phyloP scores from a whole-genome alignment of 208 protist genomes.

The Leishmania tropica region DNA sequence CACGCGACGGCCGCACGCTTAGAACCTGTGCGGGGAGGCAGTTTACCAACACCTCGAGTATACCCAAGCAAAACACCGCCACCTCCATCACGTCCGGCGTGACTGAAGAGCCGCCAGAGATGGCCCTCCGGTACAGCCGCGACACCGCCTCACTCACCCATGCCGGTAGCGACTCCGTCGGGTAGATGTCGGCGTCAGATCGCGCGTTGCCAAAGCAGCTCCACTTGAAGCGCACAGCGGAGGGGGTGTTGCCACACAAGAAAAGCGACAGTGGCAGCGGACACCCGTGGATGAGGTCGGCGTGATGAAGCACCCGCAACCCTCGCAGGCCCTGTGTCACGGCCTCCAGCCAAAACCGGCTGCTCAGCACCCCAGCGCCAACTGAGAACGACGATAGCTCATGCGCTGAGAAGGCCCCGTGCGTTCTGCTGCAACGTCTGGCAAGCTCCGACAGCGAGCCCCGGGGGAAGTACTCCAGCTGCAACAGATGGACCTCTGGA shows the following conservation, averaged over 20 bases:
- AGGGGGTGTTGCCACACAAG: conserved; percentile 19
- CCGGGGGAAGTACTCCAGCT: conserved; percentile 70
- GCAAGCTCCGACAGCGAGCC: conserved; percentile 58
- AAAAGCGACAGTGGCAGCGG: conserved; percentile 56
- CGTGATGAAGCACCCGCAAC: conserved; percentile 49
- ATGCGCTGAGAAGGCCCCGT: not conserved
- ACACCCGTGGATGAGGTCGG: conserved; percentile 57
- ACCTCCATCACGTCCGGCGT: conserved; percentile 19
- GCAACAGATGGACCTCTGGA: conserved; percentile 47
- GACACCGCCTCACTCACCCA: conserved; percentile 15
- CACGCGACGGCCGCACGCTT: not conserved
- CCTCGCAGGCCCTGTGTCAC: conserved; percentile 46
- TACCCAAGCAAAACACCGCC: conserved; percentile 21
- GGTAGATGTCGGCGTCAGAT: conserved; percentile 33
- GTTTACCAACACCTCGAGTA: conserved; percentile 24
- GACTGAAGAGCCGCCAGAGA: not conserved
- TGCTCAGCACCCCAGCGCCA: not conserved
- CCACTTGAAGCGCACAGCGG: conserved; percentile 43
- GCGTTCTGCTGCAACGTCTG: not conserved
- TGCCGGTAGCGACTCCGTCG: conserved; percentile 26
- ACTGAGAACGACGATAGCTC: not conserved
- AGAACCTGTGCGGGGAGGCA: not conserved
- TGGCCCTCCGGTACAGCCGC: conserved; percentile 8
- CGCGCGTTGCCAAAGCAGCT: conserved; percentile 56
- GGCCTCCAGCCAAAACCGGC: conserved; percentile 33